Evolutionary conservation across 805 yeast genomes (phyloP), one percentile per base, ranked within the genome.

Genomic region (Kuraishia piskuri): DNA sequence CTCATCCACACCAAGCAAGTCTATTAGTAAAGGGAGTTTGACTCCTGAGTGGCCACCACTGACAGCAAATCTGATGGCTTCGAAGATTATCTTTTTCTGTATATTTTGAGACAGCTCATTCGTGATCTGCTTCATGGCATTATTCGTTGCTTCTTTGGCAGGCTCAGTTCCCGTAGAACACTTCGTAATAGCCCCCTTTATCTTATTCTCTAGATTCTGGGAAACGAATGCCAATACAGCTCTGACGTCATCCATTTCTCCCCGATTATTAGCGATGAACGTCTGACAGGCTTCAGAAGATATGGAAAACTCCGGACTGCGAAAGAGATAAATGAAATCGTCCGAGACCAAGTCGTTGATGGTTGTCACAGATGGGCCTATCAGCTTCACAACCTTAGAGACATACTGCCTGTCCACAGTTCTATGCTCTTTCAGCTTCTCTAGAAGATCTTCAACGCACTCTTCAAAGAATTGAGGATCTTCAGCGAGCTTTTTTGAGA

Each of bases 11-110:
- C 90, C 92, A 19, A 90, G 60, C 8, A 86, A 62, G 0, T 74
- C 74, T 20, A 85, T 63, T 31, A 88, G 68, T 4, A 73, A 69
- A 0, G 86, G 86, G 3, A 90, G 70, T 19, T 82, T 80, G 25
- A 85, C 70, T 0, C 97, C 96, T 0, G 96, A 75, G 3, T 73
- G 72, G 7, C 83, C 79, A 0, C 88, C 95, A 14, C 88, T 76
- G 22, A 90, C 63, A 0, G 91, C 91, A 58, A 74, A 83, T 54
- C 97, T 72, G 14, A 88, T 61, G 0, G 82, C 60, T 59, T 79
- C 81, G 62, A 80, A 86, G 1, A 87, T 66, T 0, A 71, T 64
- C 53, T 73, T 77, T 60, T 75, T 69, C 7, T 62, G 57, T 2
- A 50, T 17, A 60, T 54, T 53, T 22, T 12, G 46, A 6, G 51